Base-by-base conservation (phyloP, 169 alveolate genomes). In the Cryptosporidium bovis region DNA sequence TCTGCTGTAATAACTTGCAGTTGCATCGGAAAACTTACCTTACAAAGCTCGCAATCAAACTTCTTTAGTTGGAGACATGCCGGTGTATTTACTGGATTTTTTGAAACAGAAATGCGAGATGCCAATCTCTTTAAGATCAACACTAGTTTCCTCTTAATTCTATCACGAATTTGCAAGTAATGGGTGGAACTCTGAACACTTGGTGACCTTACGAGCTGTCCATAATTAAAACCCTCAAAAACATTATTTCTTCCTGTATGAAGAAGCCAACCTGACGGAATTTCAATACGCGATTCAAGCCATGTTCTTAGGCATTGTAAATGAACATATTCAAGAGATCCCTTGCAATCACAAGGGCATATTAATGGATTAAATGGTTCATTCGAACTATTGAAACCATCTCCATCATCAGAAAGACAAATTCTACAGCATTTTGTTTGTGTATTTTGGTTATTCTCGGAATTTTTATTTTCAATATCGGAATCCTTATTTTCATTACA, bases 281-380 rank as follows among this genome's bases (percentile, higher is more conserved):
- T 77, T 13, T 62, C 87, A 51, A 77, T 36, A 44, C 87, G 87
- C 13, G 87, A 77, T 13, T 77, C 87, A 60, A 77, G 56, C 99
- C 99, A 98, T 66, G 93, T 93, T 67, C 98, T 93, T 64, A 98
- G 92, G 92, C 99, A 98, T 58, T 94, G 94, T 51, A 96, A 89
- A 91, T 98, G 99, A 15, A 98, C 97, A 85, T 91, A 94, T 82
- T 95, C 94, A 90, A 97, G 94, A 27, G 98, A 93, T 1, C 99
- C 99, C 34, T 92, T 90, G 91, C 99, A 96, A 60, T 93, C 96
- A 90, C 99, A 96, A 12, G 98, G 98, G 18, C 96, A 91, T 15
- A 96, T 94, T 33, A 96, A 82, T 31, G 96, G 96, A 65, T 96
- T 77, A 34, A 60, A 48, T 18, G 53, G 62, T 36, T 82, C 82